These are phyloP conservation scores for Santalum album DNA, from an alignment of 164 flowering plant genomes.

Conservation along the genomic window DNA sequence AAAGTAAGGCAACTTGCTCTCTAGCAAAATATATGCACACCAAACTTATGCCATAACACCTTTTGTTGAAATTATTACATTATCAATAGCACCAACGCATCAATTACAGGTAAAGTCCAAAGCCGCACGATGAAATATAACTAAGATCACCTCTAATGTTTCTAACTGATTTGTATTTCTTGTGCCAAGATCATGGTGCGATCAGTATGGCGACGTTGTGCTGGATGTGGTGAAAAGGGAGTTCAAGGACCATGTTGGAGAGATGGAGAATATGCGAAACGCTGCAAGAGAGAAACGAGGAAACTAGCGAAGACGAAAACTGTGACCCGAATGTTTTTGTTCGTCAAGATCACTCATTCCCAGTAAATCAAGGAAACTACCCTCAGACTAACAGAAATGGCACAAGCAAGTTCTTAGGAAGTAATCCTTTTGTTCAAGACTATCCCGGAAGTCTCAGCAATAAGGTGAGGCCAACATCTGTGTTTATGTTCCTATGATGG, in stretches of 20 bases:
- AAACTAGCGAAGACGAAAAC: constrained; percentile 39
- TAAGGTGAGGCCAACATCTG: constrained; percentile 17
- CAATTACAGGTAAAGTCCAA: too few relatives aligned
- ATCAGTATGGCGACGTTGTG: constrained; percentile 64
- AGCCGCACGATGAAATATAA: too few relatives aligned
- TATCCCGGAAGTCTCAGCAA: too few relatives aligned
- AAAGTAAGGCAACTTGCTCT: constrained; percentile 50
- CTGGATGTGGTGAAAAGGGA: constrained; percentile 78
- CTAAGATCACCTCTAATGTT: too few relatives aligned
- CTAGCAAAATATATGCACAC: too few relatives aligned
- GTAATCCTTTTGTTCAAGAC: constrained; percentile 23
- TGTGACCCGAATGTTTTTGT: constrained; percentile 38
- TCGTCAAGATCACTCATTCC: constrained; percentile 2
- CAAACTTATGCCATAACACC: too few relatives aligned
- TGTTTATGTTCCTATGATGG: constrained; percentile 18
- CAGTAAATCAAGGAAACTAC: too few relatives aligned
- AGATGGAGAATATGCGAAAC: constrained; percentile 44
- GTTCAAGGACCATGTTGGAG: constrained; percentile 72
- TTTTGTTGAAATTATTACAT: background rate
- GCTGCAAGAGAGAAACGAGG: constrained; percentile 26
- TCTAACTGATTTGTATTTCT: background rate
- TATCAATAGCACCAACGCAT: too few relatives aligned
- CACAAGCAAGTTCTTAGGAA: background rate
- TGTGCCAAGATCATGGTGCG: constrained; percentile 54
- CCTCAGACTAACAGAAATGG: constrained; percentile 4